These are phyloP conservation scores for Acacia concinna DNA, from an alignment of 331 rosid genomes.

Conservation along the genomic window DNA sequence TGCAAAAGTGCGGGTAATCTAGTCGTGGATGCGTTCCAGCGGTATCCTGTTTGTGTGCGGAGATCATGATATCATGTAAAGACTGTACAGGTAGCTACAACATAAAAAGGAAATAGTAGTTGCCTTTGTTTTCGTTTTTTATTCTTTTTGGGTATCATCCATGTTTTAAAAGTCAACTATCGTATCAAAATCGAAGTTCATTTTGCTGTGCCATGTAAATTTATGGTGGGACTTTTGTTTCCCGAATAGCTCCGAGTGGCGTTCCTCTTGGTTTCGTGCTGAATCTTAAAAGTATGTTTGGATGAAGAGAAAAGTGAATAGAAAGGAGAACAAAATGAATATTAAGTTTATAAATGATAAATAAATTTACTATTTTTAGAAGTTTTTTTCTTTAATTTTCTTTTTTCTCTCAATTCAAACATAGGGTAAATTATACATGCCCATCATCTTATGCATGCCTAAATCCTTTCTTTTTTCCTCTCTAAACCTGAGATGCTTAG, in stretches of 20 bases:
- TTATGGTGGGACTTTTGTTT: neutral
- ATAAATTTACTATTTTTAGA: no score
- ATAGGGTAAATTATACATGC: no score
- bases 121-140: neutral
- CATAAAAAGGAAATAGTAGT: constrained; percentile 15
- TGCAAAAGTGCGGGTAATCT: constrained; percentile 25
- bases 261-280: neutral
- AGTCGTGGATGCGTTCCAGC: constrained; percentile 2
- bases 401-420: no score
- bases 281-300: no score
- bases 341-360: no score
- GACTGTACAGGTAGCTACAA: constrained; percentile 19
- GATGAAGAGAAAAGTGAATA: no score
- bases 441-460: neutral
- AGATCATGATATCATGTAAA: constrained; percentile 23
- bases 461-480: no score
- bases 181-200: neutral
- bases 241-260: neutral
- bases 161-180: neutral
- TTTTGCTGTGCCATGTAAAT: constrained; percentile 13
- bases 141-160: neutral
- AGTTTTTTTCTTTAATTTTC: no score
- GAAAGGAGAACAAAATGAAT: no score
- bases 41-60: constrained; percentile 18
- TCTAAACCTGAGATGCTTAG: no score